Evolutionary conservation across 192 early-diverging fungal species (phyloP).

Genomic region (Funneliformis geosporum): DNA sequence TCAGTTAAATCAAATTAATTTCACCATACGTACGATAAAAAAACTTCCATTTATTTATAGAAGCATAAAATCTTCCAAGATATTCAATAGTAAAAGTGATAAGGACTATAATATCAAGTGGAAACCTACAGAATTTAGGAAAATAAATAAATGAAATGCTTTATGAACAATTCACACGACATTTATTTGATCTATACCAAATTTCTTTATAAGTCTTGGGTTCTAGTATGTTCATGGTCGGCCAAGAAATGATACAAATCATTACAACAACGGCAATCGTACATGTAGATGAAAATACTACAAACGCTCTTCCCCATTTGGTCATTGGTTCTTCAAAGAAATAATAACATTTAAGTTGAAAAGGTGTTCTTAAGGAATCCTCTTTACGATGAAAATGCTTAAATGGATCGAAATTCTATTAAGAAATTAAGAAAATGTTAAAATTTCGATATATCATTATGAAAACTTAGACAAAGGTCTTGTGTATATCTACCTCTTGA

Average conservation of each 20-base stretch:
- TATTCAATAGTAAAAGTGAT: constrained; percentile 25
- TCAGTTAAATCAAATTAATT: not conserved
- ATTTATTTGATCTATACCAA: not conserved
- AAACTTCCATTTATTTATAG: constrained; percentile 1
- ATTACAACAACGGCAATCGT: not conserved
- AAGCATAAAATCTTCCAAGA: constrained; percentile 20
- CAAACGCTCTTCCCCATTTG: not conserved
- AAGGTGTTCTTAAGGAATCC: not conserved
- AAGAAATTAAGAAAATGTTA: not conserved
- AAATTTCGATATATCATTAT: not conserved
- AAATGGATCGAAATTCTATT: not conserved
- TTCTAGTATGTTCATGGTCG: not conserved
- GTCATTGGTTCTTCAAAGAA: constrained; percentile 20
- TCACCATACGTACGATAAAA: constrained; percentile 8
- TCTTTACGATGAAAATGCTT: not conserved
- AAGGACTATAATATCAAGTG: not conserved
- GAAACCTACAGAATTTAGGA: not conserved
- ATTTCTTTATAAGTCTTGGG: not conserved
- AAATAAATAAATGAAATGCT: not conserved
- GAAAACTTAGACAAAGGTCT: not conserved
- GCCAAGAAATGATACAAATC: constrained; percentile 11
- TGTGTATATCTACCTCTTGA: not conserved
- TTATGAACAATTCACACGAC: not conserved
- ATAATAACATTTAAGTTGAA: constrained; percentile 23
- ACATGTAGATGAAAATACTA: not conserved